Conservation (phyloP, 148 eudicot genomes). For the Persicaria maculosa region DNA sequence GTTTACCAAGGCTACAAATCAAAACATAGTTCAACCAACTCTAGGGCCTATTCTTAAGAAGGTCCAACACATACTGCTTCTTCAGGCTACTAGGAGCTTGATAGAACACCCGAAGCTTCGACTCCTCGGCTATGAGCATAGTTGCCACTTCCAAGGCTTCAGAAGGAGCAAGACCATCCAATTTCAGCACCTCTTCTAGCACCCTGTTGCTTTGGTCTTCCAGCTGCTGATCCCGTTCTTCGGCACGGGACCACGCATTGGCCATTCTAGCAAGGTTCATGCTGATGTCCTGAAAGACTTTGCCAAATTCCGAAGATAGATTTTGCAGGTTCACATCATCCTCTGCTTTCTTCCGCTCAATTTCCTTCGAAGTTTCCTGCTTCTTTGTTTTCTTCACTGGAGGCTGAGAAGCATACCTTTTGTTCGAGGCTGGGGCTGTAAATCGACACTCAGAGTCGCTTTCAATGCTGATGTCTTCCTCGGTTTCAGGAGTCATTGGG, state of each 20-base stretch:
- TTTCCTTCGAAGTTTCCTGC: neutral
- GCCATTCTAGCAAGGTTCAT: constrained; percentile 1
- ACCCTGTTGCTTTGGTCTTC: neutral
- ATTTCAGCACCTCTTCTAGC: neutral
- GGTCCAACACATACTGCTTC: constrained; percentile 1
- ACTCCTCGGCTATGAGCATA: neutral
- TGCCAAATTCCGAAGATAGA: neutral
- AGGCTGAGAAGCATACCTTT: neutral
- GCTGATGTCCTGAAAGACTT: constrained; percentile 1
- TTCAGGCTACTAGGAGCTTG: constrained; percentile 7
- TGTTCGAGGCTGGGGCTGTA: neutral
- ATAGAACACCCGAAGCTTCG: neutral
- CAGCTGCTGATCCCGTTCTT: neutral
- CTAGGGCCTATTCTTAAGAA: neutral
- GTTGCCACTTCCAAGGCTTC: constrained; percentile 5
- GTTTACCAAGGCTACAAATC: neutral
- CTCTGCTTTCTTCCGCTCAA: neutral
- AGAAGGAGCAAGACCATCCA: neutral
- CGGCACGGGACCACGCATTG: neutral
- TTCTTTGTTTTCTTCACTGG: neutral
- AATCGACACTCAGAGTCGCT: neutral
- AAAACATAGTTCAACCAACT: neutral
- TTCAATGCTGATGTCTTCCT: neutral
- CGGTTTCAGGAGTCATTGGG: constrained; percentile 1
- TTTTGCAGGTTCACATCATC: neutral